Percentiles rank a stretch among this genome's conserved stretches.
Conservation (phyloP, 805 yeast species). For the Yamadazyma akitaensis region DNA sequence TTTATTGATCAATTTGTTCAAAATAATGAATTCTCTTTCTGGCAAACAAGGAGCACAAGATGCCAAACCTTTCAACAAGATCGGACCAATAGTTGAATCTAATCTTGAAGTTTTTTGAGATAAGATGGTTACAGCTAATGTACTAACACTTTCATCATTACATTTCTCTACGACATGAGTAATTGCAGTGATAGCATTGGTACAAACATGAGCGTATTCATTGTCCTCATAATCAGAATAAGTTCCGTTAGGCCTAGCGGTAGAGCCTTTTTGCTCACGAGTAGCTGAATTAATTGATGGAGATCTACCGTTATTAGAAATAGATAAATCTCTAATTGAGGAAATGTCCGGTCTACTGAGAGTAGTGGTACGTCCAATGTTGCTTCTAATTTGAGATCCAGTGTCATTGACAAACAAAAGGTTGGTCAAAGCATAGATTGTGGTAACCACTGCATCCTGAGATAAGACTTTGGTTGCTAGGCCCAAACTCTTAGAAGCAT, state of each 20-base stretch:
- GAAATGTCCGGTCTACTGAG: conserved; percentile 20
- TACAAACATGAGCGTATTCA: conserved; percentile 44
- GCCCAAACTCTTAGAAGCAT: conserved; percentile 58
- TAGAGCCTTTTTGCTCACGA: conserved; percentile 5
- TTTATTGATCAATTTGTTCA: conserved; percentile 55
- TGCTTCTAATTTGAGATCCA: conserved; percentile 21
- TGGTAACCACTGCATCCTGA: conserved; percentile 79
- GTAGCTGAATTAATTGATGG: background rate
- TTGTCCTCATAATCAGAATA: conserved; percentile 21
- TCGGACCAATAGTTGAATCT: conserved; percentile 51
- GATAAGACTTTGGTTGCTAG: conserved; percentile 63
- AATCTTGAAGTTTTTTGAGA: conserved; percentile 63
- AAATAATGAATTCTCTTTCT: conserved; percentile 63
- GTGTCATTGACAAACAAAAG: conserved; percentile 55
- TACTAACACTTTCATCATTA: conserved; percentile 68
- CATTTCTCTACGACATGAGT: conserved; percentile 63
- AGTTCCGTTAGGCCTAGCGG: conserved; percentile 3
- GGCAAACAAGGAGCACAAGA: conserved; percentile 59
- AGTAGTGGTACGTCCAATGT: conserved; percentile 28
- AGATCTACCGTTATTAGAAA: conserved; percentile 5
- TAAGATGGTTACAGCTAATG: conserved; percentile 75
- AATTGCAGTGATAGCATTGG: conserved; percentile 67
- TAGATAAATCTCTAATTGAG: conserved; percentile 13
- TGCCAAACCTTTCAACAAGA: conserved; percentile 60
- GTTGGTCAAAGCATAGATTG: conserved; percentile 81